Conservation (phyloP, 208 protist genomes). For the Trypanosoma scelopori region DNA sequence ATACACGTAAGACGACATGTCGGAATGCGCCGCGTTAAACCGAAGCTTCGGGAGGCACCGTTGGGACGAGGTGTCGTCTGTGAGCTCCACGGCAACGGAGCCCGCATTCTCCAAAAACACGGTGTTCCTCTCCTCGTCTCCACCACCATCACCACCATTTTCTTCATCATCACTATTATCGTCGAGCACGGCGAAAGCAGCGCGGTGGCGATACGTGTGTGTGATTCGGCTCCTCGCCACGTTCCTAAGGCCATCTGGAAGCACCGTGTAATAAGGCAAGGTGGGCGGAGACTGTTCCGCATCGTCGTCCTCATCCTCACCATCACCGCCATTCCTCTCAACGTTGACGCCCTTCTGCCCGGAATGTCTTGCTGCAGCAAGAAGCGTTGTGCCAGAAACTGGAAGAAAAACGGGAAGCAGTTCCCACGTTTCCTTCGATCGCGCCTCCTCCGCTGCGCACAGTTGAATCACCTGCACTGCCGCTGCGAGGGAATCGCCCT, state of each 20-base stretch:
- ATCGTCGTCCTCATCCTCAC: conserved; percentile 1
- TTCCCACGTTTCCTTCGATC: neutral
- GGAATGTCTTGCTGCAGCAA: conserved; percentile 36
- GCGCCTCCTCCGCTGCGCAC: neutral
- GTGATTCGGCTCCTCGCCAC: conserved; percentile 40
- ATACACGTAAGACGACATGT: conserved; percentile 48
- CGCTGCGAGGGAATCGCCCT: conserved; percentile 48
- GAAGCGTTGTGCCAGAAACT: conserved; percentile 47
- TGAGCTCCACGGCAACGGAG: too few species aligned
- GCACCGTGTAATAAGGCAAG: conserved; percentile 16
- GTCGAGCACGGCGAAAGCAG: conserved; percentile 30
- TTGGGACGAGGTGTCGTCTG: neutral
- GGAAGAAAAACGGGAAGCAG: conserved; percentile 42
- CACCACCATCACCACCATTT: too few species aligned
- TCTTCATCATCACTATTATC: neutral
- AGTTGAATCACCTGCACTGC: conserved; percentile 40
- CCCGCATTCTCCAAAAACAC: too few species aligned
- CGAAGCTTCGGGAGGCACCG: conserved; percentile 5
- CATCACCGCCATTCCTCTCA: neutral
- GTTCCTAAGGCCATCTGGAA: conserved; percentile 30
- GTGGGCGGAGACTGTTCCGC: neutral
- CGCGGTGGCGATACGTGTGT: conserved; percentile 48
- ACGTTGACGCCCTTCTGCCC: neutral
- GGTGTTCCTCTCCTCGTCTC: neutral
- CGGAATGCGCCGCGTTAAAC: conserved; percentile 9